Evolutionary conservation across 352 stramenopile species (phyloP).

Genomic region (Globisporangium canariense): DNA sequence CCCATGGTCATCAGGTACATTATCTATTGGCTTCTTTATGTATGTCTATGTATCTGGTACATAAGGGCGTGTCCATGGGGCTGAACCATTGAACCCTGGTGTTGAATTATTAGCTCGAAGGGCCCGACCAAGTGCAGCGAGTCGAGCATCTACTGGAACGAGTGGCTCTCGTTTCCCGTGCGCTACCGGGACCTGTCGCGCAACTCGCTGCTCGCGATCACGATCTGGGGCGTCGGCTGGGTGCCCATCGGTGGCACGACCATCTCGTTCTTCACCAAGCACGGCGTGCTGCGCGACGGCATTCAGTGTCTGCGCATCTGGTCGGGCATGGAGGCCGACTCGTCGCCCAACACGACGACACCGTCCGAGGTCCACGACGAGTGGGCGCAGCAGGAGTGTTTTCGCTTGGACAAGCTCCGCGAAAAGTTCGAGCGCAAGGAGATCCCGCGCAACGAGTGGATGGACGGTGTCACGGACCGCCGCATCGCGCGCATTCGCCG

Average conservation of each 20-base stretch:
- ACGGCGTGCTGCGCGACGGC: constrained; percentile 82
- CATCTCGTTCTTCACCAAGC: constrained; percentile 85
- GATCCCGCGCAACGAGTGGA: constrained; percentile 87
- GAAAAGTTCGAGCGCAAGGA: constrained; percentile 90
- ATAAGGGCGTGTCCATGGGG: background rate
- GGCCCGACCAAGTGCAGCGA: constrained; percentile 83
- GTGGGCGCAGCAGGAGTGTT: constrained; percentile 70
- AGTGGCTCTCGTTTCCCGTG: constrained; percentile 86
- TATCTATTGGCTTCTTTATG: background rate
- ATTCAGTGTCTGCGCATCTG: constrained; percentile 86
- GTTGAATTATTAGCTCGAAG: constrained; percentile 48
- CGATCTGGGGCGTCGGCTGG: constrained; percentile 82
- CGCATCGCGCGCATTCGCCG: constrained; percentile 82
- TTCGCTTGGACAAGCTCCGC: constrained; percentile 81
- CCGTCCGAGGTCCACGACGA: constrained; percentile 74
- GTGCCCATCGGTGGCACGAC: constrained; percentile 81
- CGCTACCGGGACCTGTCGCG: constrained; percentile 84
- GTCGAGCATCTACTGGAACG: constrained; percentile 86
- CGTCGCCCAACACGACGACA: constrained; percentile 54
- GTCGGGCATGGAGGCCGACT: constrained; percentile 66
- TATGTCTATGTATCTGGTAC: background rate
- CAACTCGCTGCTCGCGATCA: constrained; percentile 81
- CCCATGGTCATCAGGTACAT: constrained; percentile 72
- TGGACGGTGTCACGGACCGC: constrained; percentile 87
- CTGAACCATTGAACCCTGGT: background rate